These are phyloP conservation scores for Mycotypha africana DNA, from an alignment of 371 early-diverging fungal genomes.

Conservation along the genomic window DNA sequence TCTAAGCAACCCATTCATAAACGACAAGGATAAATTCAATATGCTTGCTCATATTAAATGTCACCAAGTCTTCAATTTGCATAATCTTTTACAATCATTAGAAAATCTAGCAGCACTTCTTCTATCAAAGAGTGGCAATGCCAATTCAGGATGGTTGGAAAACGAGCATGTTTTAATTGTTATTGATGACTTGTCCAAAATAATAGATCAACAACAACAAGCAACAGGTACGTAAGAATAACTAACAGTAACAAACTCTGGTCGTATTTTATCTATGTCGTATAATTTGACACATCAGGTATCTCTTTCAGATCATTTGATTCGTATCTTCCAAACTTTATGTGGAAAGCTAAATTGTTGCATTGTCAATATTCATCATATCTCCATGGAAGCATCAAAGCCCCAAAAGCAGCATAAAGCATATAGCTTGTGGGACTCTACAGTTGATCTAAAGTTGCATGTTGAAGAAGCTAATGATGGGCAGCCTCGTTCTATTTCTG, in stretches of 20 bases:
- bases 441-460: neutral
- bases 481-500: too few relatives aligned
- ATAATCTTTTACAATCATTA: neutral
- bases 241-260: too few relatives aligned
- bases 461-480: too few relatives aligned
- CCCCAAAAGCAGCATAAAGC: too few relatives aligned
- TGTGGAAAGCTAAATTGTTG: neutral
- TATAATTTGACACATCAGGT: neutral
- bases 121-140: too few relatives aligned
- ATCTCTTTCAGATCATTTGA: neutral
- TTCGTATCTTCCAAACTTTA: neutral
- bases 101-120: slow-evolving; percentile 8
- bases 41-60: slow-evolving; percentile 1
- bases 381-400: neutral
- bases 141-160: too few relatives aligned
- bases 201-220: neutral
- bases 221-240: neutral
- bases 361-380: neutral
- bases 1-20: neutral
- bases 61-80: neutral
- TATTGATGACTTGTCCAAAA: neutral
- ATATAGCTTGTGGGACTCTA: neutral
- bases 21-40: neutral
- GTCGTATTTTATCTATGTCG: neutral
- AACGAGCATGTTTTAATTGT: neutral